Base-by-base conservation (phyloP, 768 basidiomycete species). In the Chalciporus pseudorubinellus region DNA sequence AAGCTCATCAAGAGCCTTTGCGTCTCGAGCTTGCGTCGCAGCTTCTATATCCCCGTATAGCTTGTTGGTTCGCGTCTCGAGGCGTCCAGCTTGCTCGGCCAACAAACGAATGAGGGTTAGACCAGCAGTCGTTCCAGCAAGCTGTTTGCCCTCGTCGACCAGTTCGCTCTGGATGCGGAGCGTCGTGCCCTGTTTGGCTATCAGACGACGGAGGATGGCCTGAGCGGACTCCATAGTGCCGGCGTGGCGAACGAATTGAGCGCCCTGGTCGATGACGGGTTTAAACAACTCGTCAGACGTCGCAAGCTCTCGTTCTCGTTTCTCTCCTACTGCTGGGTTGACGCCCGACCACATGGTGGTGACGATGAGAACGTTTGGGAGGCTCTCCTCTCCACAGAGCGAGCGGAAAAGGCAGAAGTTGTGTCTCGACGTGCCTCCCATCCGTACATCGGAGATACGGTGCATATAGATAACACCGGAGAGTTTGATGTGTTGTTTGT, bases 111-210 rank as follows among this genome's bases (percentile, higher is more conserved):
- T 71, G 10, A 82, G 66, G 52, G 79, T 79, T 13, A 59, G 65
- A 2, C 79, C 79, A 1, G 79, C 80, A 3, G 66, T 65, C 0
- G 81, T 80, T 42, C 79, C 64, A 3, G 71, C 63, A 20, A 81
- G 70, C 28, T 73, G 65, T 34, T 72, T 71, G 7, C 71, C 63
- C 46, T 74, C 64, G 40, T 74, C 72, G 9, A 80, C 74, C 2
- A 81, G 65, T 53, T 82, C 80, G 11, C 65, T 58, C 53, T 81
- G 80, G 39, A 83, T 79, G 20, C 70, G 72, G 4, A 81, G 66
- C 1, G 74, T 61, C 4, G 68, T 44, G 0, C 78, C 72, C 11
- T 59, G 56, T 16, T 70, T 73, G 38, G 61, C 54, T 5, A 78
- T 46, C 40, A 82, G 59, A n/a, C 63, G 61, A 2, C 68, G 68